Evolutionary conservation across 2,329 filamentous ascomycete species (phyloP).

Genomic region (Fusarium camptoceras): DNA sequence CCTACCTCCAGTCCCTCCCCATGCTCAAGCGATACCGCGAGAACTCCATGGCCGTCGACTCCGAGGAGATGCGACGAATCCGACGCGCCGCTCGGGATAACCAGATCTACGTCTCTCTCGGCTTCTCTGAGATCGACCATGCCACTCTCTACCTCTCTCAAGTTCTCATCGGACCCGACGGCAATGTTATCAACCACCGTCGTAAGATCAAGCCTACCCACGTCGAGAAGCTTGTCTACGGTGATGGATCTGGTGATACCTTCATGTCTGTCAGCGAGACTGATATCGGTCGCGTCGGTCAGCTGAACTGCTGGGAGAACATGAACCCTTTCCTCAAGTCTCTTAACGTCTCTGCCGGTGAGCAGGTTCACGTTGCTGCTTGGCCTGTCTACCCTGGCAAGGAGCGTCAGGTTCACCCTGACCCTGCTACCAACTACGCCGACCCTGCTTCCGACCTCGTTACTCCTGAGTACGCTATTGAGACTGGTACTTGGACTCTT

Average conservation of each 20-base stretch:
- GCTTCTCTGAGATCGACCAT: constrained; percentile 62
- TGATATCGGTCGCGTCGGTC: constrained; percentile 63
- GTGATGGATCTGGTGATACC: constrained; percentile 68
- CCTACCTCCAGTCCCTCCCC: constrained; percentile 49
- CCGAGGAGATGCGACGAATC: constrained; percentile 58
- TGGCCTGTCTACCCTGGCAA: constrained; percentile 47
- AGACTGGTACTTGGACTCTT: constrained; percentile 45
- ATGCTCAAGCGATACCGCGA: constrained; percentile 56
- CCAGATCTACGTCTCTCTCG: constrained; percentile 60
- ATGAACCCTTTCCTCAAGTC: constrained; percentile 49
- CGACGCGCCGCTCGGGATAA: constrained; percentile 56
- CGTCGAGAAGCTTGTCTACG: constrained; percentile 62
- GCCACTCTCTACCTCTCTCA: constrained; percentile 61
- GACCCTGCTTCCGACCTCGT: constrained; percentile 44
- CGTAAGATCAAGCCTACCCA: constrained; percentile 65
- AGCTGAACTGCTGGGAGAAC: constrained; percentile 69
- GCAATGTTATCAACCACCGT: constrained; percentile 59
- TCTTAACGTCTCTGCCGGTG: constrained; percentile 44
- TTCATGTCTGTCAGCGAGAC: constrained; percentile 60
- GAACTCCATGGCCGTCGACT: constrained; percentile 50
- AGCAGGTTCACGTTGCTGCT: constrained; percentile 48
- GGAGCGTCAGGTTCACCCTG: constrained; percentile 39
- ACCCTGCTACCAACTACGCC: constrained; percentile 45
- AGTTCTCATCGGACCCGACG: constrained; percentile 63
- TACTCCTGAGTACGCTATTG: constrained; percentile 43